Conservation (phyloP, 176 grass and related monocot species). For the Pontederia crassipes region DNA sequence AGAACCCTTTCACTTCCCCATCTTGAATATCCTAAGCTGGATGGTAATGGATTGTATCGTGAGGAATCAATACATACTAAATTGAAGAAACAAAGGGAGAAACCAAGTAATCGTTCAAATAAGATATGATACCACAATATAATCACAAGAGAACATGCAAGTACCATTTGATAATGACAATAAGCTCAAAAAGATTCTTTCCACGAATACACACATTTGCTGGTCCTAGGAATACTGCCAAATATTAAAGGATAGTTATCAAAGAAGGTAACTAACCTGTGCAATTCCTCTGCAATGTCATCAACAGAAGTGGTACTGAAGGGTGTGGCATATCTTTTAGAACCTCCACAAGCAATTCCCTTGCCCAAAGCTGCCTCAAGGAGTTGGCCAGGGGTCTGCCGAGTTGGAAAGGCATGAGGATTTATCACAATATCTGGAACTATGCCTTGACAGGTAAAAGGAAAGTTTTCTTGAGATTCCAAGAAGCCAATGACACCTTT, state of each 20-base stretch:
- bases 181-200: too few relatives aligned
- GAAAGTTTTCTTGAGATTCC: slow-evolving; percentile 93
- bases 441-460: slow-evolving; percentile 79
- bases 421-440: slow-evolving; percentile 97
- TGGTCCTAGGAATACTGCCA: too few relatives aligned
- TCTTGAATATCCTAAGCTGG: slow-evolving; percentile 62
- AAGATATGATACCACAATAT: too few relatives aligned
- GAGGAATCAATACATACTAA: neutral
- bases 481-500: slow-evolving; percentile 93
- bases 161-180: too few relatives aligned
- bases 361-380: slow-evolving; percentile 97
- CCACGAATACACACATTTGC: too few relatives aligned
- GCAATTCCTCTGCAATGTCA: slow-evolving; percentile 65
- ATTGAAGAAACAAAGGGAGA: neutral
- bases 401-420: slow-evolving; percentile 91
- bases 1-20: slow-evolving; percentile 75
- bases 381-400: slow-evolving; percentile 91
- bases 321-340: slow-evolving; percentile 75
- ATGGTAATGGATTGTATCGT: slow-evolving; percentile 1
- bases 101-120: too few relatives aligned
- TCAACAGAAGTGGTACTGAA: slow-evolving; percentile 74
- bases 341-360: slow-evolving; percentile 60
- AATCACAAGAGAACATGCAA: too few relatives aligned
- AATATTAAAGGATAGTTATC: neutral
- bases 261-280: slow-evolving; percentile 47